phyloP scores from a whole-genome alignment of 1,284 basidiomycete genomes.

The Ceratobasidium sp. region DNA sequence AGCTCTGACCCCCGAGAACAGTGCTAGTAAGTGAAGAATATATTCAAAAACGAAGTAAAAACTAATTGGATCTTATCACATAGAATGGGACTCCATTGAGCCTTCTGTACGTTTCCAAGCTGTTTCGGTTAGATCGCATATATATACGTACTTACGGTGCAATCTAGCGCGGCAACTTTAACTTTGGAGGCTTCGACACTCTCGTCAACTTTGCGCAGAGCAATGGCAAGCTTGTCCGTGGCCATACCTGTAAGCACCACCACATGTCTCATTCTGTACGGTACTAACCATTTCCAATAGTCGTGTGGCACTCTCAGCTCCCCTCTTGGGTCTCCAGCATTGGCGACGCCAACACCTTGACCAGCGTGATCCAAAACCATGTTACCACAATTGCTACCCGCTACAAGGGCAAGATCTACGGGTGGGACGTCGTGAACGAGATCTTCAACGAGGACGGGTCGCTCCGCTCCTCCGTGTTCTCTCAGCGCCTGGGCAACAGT shows the following conservation, averaged over 20 bases:
- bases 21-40: slow-evolving; percentile 10
- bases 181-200: slow-evolving; percentile 43
- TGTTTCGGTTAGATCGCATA: too few relatives aligned
- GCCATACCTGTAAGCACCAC: slow-evolving; percentile 16
- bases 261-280: too few relatives aligned
- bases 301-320: slow-evolving; percentile 49
- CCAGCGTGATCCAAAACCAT: too few relatives aligned
- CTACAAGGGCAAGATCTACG: too few relatives aligned
- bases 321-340: slow-evolving; percentile 31
- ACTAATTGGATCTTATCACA: neutral
- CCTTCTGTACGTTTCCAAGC: neutral
- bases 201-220: slow-evolving; percentile 43
- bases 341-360: too few relatives aligned
- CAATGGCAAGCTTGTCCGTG: slow-evolving; percentile 46
- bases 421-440: too few relatives aligned
- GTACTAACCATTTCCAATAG: too few relatives aligned
- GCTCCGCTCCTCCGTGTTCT: slow-evolving; percentile 47
- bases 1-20: slow-evolving; percentile 49
- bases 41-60: neutral
- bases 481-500: slow-evolving; percentile 35
- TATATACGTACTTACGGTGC: too few relatives aligned
- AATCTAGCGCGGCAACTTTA: slow-evolving; percentile 41
- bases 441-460: slow-evolving; percentile 48
- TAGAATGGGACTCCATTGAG: slow-evolving; percentile 41
- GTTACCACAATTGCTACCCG: too few relatives aligned